Evolutionary conservation across 495 filamentous ascomycete genomes (phyloP).

Genomic region (Apodospora peruviana): DNA sequence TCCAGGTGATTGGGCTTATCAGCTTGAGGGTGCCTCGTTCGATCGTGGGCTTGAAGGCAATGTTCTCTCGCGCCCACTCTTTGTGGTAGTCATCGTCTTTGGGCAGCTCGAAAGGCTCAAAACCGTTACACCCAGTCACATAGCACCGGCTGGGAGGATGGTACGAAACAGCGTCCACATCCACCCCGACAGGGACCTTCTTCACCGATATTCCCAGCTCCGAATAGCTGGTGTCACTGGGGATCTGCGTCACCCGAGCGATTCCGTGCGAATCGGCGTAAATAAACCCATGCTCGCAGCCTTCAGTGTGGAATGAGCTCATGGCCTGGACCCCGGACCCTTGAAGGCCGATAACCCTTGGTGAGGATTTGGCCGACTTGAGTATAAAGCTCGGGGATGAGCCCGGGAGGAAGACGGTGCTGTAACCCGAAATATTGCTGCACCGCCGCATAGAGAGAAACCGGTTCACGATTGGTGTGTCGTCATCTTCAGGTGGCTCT

Average conservation of each 20-base stretch:
- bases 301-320: conserved; percentile 63
- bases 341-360: conserved; percentile 66
- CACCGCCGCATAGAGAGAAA: conserved; percentile 55
- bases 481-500: conserved; percentile 25
- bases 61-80: conserved; percentile 66
- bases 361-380: conserved; percentile 66
- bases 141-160: conserved; percentile 70
- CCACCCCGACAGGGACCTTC: conserved; percentile 62
- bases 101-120: conserved; percentile 69
- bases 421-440: conserved; percentile 65
- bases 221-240: conserved; percentile 53
- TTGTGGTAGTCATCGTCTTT: conserved; percentile 78
- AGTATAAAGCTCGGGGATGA: conserved; percentile 71
- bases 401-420: conserved; percentile 75
- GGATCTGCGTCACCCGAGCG: conserved; percentile 63
- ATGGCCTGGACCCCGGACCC: conserved; percentile 60
- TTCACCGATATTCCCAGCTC: conserved; percentile 65
- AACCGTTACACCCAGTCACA: conserved; percentile 63
- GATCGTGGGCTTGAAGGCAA: conserved; percentile 59
- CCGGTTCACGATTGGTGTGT: conserved; percentile 34
- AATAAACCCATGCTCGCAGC: conserved; percentile 75
- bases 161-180: conserved; percentile 69
- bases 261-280: conserved; percentile 65
- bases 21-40: conserved; percentile 67
- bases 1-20: conserved; percentile 67